Base-by-base conservation (phyloP, 352 stramenopile genomes). In the Blastocystis hominis region DNA sequence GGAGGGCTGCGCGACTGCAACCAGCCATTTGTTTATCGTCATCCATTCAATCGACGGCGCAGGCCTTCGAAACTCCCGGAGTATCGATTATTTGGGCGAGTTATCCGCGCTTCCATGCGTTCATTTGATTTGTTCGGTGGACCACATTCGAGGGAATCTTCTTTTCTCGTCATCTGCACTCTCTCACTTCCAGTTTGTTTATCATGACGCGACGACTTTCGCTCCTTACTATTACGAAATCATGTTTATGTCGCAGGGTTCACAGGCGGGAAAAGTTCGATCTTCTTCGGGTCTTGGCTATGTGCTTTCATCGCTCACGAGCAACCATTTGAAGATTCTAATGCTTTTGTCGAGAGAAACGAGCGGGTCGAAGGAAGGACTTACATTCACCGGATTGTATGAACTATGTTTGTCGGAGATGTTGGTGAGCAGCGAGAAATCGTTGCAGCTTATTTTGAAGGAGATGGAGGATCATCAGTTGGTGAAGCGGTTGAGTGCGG, bases 311-410 rank as follows among this genome's bases (percentile, higher is more conserved):
- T 80, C 69, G 36, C 44, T 80, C 17, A 80, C 69, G 13, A 61
- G 17, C 3, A 80, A 80, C 40, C 69, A 80, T 36, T 20, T 80
- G 46, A 80, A 80, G 69, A 64, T 80, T 46, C 42, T 80, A 24
- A 40, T 61, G 44, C 44, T 80, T 30, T 7, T 80, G 9, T 62
- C 69, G 13, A 61, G 50, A 10, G 69, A 80, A 40, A 80, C 69
- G 36, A 10, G 34, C 2, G 42, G 42, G n/a, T 24, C 36, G 10
- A 59, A 62, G 47, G 69, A 80, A 46, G 69, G 69, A 61, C 20
- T 76, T 17, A 55, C 64, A 20, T 76, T 76, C 47, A 56, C 64
- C 15, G 44, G 24, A 30, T 55, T 76, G n/a, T 76, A 53, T 55
- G 64, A 76, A 55, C 34, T 76, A 20, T 76, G 64, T 55, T 40